Evolutionary conservation across 257 asterid genomes (phyloP), one percentile per base, ranked within the genome.

Genomic region (Lavandula angustifolia): DNA sequence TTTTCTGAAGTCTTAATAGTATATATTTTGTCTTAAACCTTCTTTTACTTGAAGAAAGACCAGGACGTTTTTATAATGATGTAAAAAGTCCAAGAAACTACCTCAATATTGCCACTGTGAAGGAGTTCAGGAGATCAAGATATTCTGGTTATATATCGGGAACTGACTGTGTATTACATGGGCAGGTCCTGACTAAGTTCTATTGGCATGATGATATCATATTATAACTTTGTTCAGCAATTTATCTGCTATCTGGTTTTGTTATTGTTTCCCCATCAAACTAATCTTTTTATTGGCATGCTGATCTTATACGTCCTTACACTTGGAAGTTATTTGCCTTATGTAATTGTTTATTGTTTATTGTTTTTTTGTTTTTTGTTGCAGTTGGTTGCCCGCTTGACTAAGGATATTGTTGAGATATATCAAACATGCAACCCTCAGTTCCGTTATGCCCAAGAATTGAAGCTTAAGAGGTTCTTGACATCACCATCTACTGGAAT

Each of bases 341-440:
- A 18, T 73, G 60, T 42, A 58, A 38, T 58, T 54, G 59, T 62
- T 68, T 62, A 66, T 79, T 29, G 56, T 66, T 60, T 57, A 47
- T 34, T 68, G 1, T 37, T 6, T 9, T 57, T 6, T 34, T 59
- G 54, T 42, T 22, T 11, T 12, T 52, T 66, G 65, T 70, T 87
- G 85, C 89, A 94, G 99, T 76, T 94, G 85, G 91, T 90, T 84
- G 84, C 79, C 46, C 84, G 92, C 70, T 85, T 94, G 85, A 90
- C 99, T 12, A 94, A 84, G 78, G 97, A 90, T 79, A 90, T 94
- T 7, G 73, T 84, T 71, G 96, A 90, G 74, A 83, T 85, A 64
- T 94, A 90, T 80, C 84, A 84, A 75, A 66, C 69, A 71, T 94
- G 99, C 95, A 90, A 86, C 74, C 95, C 96, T 60, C 82, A 79